phyloP scores from a whole-genome alignment of 176 grass and related monocot species.

The Paspalum vaginatum region DNA sequence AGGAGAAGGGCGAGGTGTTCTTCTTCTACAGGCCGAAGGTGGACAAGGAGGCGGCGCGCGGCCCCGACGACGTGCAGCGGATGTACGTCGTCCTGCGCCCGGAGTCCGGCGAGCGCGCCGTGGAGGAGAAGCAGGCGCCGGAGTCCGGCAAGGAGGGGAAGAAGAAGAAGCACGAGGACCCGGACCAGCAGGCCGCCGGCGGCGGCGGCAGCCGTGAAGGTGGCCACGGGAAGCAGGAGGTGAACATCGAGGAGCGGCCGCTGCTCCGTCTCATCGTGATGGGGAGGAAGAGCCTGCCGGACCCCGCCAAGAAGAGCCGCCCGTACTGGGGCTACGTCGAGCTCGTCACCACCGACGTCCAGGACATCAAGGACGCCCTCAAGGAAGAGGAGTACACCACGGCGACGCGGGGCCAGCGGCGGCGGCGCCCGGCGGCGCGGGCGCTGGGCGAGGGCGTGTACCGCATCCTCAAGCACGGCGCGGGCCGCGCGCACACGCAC shows the following conservation, averaged over 20 bases:
- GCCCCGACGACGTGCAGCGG: constrained; percentile 70
- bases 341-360: constrained; percentile 65
- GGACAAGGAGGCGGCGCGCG: constrained; percentile 61
- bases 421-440: constrained; percentile 38
- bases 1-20: constrained; percentile 89
- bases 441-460: constrained; percentile 86
- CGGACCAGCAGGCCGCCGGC: not conserved
- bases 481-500: constrained; percentile 57
- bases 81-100: constrained; percentile 80
- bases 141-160: constrained; percentile 73
- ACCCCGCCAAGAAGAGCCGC: constrained; percentile 57
- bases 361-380: constrained; percentile 69
- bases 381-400: constrained; percentile 71
- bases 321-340: constrained; percentile 84
- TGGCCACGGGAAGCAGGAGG: constrained; percentile 76
- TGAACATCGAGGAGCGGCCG: constrained; percentile 63
- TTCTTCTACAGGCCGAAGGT: constrained; percentile 98
- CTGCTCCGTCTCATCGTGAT: constrained; percentile 70
- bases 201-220: constrained; percentile 54
- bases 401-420: constrained; percentile 63
- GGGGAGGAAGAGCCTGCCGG: constrained; percentile 85
- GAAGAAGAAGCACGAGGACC: not conserved
- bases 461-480: constrained; percentile 66
- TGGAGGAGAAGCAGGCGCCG: constrained; percentile 77
- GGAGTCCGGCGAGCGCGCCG: constrained; percentile 46